phyloP scores from a whole-genome alignment of 1,139 yeast species.

The Citeromyces hawaiiensis region DNA sequence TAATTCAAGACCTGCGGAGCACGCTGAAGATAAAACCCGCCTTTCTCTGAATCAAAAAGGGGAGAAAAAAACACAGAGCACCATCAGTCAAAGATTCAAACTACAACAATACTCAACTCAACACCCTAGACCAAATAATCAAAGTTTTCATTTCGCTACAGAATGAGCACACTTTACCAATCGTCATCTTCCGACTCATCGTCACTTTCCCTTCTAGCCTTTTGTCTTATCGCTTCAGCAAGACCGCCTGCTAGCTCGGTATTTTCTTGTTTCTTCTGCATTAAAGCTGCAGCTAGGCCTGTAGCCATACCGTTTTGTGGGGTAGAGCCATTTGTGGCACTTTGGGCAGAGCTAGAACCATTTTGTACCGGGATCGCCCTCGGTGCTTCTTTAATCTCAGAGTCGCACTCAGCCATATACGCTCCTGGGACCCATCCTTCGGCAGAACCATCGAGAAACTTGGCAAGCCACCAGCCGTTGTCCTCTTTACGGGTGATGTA shows the following conservation, averaged over 20 bases:
- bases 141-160: too few relatives aligned
- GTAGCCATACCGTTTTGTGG: constrained; percentile 29
- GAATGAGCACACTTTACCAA: too few relatives aligned
- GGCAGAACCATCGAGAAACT: constrained; percentile 53
- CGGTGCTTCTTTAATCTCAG: too few relatives aligned
- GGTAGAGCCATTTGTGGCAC: constrained; percentile 7
- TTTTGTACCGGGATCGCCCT: constrained; percentile 8
- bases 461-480: constrained; percentile 92
- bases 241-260: constrained; percentile 67
- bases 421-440: constrained; percentile 99
- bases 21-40: too few relatives aligned
- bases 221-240: constrained; percentile 79
- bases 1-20: too few relatives aligned
- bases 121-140: too few relatives aligned
- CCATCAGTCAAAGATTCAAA: too few relatives aligned
- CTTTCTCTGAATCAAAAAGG: too few relatives aligned
- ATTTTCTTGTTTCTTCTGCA: constrained; percentile 54
- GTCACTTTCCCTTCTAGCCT: constrained; percentile 66
- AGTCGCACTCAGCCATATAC: constrained; percentile 57
- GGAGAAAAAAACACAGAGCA: too few relatives aligned
- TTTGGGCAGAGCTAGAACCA: constrained; percentile 11
- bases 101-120: too few relatives aligned
- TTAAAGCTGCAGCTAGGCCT: constrained; percentile 66
- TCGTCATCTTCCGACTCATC: constrained; percentile 71
- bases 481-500: constrained; percentile 55